Conservation (phyloP, 1,284 basidiomycete genomes). For the Melampsora americana region DNA sequence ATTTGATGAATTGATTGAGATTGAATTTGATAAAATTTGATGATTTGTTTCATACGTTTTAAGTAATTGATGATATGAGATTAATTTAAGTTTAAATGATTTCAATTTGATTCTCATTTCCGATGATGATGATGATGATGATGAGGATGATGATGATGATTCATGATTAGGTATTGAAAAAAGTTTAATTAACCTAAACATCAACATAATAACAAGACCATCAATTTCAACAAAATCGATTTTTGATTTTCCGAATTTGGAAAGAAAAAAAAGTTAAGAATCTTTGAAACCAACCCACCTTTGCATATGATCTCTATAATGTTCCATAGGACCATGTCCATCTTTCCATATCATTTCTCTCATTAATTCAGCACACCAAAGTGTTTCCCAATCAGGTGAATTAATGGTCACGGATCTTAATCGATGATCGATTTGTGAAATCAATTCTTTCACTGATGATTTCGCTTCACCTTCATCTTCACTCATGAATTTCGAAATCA, state of each 20-base stretch:
- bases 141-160: no score
- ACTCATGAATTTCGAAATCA: constrained; percentile 27
- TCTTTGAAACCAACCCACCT: neutral
- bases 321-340: constrained; percentile 22
- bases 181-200: constrained; percentile 24
- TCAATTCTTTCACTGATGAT: constrained; percentile 22
- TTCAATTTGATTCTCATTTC: no score
- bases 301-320: constrained; percentile 35
- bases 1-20: neutral
- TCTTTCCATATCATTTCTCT: constrained; percentile 31
- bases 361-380: constrained; percentile 23
- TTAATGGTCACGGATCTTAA: constrained; percentile 34
- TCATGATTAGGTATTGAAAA: constrained; percentile 9
- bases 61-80: no score
- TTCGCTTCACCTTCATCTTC: constrained; percentile 27
- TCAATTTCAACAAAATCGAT: no score
- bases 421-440: neutral
- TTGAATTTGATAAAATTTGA: neutral
- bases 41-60: neutral
- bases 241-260: no score
- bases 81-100: no score
- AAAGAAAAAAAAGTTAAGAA: neutral
- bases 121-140: no score
- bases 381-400: constrained; percentile 31
- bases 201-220: no score